Conservation (phyloP, 2,329 filamentous ascomycete species). For the Raffaelea deltoideospora region DNA sequence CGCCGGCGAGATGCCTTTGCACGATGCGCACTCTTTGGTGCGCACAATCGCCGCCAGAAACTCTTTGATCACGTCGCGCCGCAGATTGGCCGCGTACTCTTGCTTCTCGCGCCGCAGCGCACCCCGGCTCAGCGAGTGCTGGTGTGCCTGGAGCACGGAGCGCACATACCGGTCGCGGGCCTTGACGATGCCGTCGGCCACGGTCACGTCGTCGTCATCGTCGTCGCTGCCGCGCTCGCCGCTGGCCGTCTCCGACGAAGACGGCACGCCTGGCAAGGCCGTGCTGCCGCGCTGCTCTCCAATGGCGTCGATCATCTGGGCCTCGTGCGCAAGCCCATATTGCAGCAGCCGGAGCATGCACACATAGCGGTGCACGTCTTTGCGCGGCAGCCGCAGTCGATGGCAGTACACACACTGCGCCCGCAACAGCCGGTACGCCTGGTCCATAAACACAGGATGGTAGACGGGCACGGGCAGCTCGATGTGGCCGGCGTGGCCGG, state of each 20-base stretch:
- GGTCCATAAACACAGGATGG: slow-evolving; percentile 93
- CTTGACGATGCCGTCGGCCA: slow-evolving; percentile 35
- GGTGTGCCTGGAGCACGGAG: slow-evolving; percentile 49
- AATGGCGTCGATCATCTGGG: slow-evolving; percentile 39
- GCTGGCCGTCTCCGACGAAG: too few species aligned
- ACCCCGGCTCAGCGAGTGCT: slow-evolving; percentile 30
- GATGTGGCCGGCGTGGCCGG: slow-evolving; percentile 89
- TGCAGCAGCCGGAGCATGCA: slow-evolving; percentile 80
- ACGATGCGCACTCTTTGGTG: slow-evolving; percentile 52
- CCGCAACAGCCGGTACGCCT: slow-evolving; percentile 69
- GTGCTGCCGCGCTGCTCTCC: slow-evolving; percentile 31
- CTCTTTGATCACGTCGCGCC: slow-evolving; percentile 62
- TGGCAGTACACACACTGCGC: slow-evolving; percentile 87
- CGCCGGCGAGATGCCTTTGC: slow-evolving; percentile 56
- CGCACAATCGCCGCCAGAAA: slow-evolving; percentile 63
- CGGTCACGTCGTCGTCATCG: slow-evolving; percentile 44
- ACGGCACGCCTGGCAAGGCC: slow-evolving; percentile 20
- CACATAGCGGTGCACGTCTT: slow-evolving; percentile 60
- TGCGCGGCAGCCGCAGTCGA: slow-evolving; percentile 63
- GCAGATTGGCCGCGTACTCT: slow-evolving; percentile 64
- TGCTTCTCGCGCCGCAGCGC: slow-evolving; percentile 54
- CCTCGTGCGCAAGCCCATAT: slow-evolving; percentile 63
- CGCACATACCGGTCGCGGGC: slow-evolving; percentile 55
- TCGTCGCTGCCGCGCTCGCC: slow-evolving; percentile 41
- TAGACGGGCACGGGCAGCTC: slow-evolving; percentile 88